phyloP scores from a whole-genome alignment of 2,329 filamentous ascomycete species.

The Pseudogymnoascus sp. region DNA sequence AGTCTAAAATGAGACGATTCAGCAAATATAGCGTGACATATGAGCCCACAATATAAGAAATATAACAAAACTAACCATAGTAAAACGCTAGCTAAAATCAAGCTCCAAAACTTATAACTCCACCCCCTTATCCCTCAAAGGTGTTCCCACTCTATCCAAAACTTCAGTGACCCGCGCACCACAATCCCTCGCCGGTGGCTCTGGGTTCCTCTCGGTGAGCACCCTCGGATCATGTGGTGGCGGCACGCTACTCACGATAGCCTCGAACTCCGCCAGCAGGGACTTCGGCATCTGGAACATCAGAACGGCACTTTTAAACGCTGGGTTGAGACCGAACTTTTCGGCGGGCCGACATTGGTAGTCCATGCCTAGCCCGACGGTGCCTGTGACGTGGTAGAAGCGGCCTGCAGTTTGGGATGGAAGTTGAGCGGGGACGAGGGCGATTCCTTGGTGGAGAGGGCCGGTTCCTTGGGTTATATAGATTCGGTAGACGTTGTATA shows the following conservation, averaged over 20 bases:
- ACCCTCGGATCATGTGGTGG: conserved; percentile 1
- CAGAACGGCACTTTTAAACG: not conserved
- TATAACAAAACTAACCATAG: not conserved
- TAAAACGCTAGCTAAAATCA: not conserved
- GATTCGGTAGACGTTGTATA: not conserved
- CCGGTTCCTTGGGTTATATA: not conserved
- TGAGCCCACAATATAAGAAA: not conserved
- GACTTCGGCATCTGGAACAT: not conserved
- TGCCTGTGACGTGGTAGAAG: conserved; percentile 6
- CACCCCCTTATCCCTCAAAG: not conserved
- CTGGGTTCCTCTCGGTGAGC: not conserved
- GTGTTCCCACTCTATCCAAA: not conserved
- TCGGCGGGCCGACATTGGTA: not conserved
- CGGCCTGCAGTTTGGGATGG: not conserved
- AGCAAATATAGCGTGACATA: not conserved
- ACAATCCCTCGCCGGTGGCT: not conserved
- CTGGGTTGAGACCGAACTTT: conserved; percentile 1
- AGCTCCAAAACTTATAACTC: not conserved
- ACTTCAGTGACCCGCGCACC: conserved; percentile 36
- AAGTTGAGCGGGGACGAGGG: not conserved
- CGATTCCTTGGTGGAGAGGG: not conserved
- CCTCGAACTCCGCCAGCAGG: not conserved
- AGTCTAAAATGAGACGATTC: not conserved
- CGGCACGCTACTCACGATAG: not conserved
- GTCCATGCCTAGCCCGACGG: not conserved